Base-by-base conservation (phyloP, 148 eudicot species). In the Salicornia ramosissima region DNA sequence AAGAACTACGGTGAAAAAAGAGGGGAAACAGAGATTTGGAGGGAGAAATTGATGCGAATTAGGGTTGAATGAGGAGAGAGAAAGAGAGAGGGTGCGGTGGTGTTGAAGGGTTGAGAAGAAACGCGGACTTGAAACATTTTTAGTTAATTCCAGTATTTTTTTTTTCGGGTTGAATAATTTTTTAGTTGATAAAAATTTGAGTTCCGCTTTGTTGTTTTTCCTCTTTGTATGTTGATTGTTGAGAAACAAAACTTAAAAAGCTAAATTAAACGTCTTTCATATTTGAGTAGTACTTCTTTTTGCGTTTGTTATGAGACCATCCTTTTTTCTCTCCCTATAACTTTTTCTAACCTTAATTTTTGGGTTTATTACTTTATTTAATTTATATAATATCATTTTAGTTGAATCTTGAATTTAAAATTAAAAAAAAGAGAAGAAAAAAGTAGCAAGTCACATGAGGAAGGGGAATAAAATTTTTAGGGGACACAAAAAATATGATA, bases 101-200 rank as follows among this genome's bases (percentile, higher is more conserved):
- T 70, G 74, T 49, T 56, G 50, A 65, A 36, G 40, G 70, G 64
- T 70, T 64, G 69, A 70, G 67, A 67, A 49, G 39, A 47, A 36
- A 76, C 73, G 83, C 83, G 83, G 83, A 80, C 77, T 76, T 68
- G 71, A 80, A 72, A 72, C 74, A 68, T 49, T 51, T 57, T 74
- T 65, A 45, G 40, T 65, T 65, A 45, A 65, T 51, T 65, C 68
- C 13, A 14, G 55, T 55, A 26, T 36, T 42, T 40, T 13, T n/a
- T 26, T 52, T 54, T 43, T 42, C 67, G 31, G 13, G n/a, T 19
- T 64, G 22, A 49, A 14, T 69, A 45, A 56, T 54, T 59, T 67
- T 75, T 68, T 65, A 54, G 73, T 63, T 72, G 2, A 67, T 51
- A 62, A 67, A 28, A 64, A 0, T 54, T 76, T 80, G 62, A 72